phyloP scores from a whole-genome alignment of 495 filamentous ascomycete species.

The Neurospora sublineolata region DNA sequence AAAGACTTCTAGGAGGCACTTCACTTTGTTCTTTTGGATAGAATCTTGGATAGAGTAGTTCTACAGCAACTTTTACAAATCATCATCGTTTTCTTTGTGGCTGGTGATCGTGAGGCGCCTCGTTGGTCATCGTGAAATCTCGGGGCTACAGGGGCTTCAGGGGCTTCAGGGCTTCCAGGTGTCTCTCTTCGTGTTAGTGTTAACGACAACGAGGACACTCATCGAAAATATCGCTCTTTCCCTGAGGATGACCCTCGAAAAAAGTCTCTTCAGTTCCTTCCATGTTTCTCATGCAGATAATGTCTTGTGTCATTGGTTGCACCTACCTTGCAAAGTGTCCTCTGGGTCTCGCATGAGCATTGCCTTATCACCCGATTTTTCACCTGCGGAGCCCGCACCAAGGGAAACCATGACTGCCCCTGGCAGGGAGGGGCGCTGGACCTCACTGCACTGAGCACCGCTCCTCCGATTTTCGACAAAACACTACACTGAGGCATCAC shows the following conservation, averaged over 20 bases:
- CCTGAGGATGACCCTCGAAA: accelerated
- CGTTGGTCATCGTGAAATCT: background rate
- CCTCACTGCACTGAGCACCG: background rate
- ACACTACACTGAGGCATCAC: background rate
- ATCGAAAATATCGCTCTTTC: background rate
- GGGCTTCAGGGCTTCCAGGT: background rate
- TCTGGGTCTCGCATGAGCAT: background rate
- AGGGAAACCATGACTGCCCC: background rate
- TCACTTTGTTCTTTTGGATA: background rate
- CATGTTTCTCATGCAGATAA: background rate
- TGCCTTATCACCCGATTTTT: background rate
- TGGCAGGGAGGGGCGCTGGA: background rate
- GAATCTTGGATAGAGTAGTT: background rate
- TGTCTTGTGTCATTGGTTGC: background rate
- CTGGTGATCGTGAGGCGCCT: background rate
- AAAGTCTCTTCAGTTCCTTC: background rate
- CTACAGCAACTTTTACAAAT: background rate
- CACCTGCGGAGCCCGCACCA: background rate
- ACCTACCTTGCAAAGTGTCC: background rate
- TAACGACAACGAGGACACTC: background rate
- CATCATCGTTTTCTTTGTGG: background rate
- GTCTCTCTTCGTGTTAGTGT: background rate
- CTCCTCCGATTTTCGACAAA: background rate
- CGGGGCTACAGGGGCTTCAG: background rate
- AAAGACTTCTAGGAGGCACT: background rate